These are phyloP conservation scores for Dothistroma pini DNA, from an alignment of 2,329 filamentous ascomycete species.

Conservation along the genomic window DNA sequence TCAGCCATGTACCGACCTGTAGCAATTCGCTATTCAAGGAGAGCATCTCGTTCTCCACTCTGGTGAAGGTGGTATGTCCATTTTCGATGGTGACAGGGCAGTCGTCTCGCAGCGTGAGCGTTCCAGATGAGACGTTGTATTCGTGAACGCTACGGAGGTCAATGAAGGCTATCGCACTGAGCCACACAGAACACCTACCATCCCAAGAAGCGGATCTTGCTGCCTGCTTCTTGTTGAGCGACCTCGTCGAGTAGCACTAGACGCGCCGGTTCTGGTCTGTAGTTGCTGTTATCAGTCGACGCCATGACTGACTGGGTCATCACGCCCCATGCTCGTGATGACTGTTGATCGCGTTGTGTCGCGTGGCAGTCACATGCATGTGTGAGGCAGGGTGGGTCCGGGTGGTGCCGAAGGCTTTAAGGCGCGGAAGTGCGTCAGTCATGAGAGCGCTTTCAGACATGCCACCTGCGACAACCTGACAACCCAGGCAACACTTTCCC, in stretches of 20 bases:
- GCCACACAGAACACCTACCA: slow-evolving; percentile 59
- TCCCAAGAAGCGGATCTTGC: slow-evolving; percentile 89
- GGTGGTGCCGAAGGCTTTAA: neutral
- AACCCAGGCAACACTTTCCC: neutral
- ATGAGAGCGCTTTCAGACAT: neutral
- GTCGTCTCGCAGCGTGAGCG: slow-evolving; percentile 65
- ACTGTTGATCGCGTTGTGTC: neutral
- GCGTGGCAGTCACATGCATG: slow-evolving; percentile 6
- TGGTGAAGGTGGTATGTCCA: slow-evolving; percentile 55
- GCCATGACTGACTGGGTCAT: slow-evolving; percentile 8
- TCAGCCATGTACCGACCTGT: slow-evolving; percentile 78
- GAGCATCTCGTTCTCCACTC: slow-evolving; percentile 68
- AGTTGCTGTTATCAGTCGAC: slow-evolving; percentile 7
- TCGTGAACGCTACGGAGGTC: slow-evolving; percentile 51
- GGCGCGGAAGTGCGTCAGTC: neutral
- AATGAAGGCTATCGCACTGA: neutral
- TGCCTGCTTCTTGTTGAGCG: slow-evolving; percentile 42
- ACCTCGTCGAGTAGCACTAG: slow-evolving; percentile 49
- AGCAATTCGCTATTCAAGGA: slow-evolving; percentile 60
- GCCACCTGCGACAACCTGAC: neutral
- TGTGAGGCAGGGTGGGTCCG: neutral
- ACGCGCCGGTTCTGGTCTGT: slow-evolving; percentile 53
- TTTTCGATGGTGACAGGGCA: slow-evolving; percentile 47
- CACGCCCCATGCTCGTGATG: neutral
- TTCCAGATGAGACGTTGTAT: slow-evolving; percentile 57